Evolutionary conservation across 23 red algal species (phyloP).

Genomic region (Gracilaria gracilis): DNA sequence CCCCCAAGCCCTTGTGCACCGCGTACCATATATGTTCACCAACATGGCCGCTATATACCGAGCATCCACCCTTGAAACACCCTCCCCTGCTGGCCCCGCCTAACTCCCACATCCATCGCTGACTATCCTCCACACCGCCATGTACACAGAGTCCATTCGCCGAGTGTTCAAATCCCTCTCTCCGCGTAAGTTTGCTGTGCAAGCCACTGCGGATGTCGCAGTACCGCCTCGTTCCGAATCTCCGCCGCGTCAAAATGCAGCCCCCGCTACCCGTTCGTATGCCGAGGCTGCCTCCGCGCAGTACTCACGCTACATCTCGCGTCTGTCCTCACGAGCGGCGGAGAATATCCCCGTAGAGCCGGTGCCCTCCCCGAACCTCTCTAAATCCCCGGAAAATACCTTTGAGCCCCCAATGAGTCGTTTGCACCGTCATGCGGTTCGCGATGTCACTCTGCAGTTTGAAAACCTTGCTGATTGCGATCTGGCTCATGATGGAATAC

Average conservation of each 20-base stretch:
- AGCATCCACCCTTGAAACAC: neutral
- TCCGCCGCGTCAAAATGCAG: neutral
- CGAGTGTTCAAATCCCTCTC: slow-evolving; percentile 67
- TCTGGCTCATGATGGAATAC: neutral
- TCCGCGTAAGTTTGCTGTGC: slow-evolving; percentile 21
- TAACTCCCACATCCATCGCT: neutral
- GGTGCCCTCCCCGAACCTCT: neutral
- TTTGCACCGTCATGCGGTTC: slow-evolving; percentile 45
- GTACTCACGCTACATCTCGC: slow-evolving; percentile 22
- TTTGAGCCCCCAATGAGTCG: slow-evolving; percentile 23
- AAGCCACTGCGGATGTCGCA: neutral
- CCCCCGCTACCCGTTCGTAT: neutral
- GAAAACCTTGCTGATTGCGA: slow-evolving; percentile 26
- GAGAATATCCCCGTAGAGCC: neutral
- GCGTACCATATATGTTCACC: slow-evolving; percentile 11
- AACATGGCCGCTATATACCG: slow-evolving; percentile 1
- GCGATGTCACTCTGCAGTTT: slow-evolving; percentile 38
- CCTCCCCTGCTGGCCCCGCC: neutral
- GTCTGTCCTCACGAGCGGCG: slow-evolving; percentile 6
- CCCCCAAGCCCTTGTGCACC: neutral
- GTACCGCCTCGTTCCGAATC: neutral
- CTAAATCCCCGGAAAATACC: slow-evolving; percentile 19
- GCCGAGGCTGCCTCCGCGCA: slow-evolving; percentile 25
- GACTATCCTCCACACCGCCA: neutral
- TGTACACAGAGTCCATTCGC: slow-evolving; percentile 51